Conservation (phyloP, 2,329 filamentous ascomycete species). For the Alternaria triticina region DNA sequence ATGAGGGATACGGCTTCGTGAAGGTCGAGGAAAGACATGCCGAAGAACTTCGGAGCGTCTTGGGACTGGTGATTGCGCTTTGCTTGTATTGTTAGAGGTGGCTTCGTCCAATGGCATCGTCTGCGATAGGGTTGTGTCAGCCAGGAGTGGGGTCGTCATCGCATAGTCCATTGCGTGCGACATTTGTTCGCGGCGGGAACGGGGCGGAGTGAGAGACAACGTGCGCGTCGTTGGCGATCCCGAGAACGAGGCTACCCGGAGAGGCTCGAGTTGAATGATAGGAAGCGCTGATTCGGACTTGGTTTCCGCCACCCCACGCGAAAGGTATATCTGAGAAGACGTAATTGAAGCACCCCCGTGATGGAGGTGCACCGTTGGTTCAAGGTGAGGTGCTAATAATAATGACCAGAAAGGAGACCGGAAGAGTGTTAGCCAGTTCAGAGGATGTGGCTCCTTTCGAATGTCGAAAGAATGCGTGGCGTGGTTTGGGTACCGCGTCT, state of each 20-base stretch:
- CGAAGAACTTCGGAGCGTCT: slow-evolving; percentile 33
- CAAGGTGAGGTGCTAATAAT: neutral
- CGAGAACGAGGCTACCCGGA: slow-evolving; percentile 21
- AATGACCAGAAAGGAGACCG: neutral
- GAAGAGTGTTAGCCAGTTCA: neutral
- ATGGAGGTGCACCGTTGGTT: neutral
- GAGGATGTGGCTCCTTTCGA: neutral
- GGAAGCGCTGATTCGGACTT: slow-evolving; percentile 37
- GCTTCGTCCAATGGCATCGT: neutral
- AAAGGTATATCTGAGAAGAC: slow-evolving; percentile 58
- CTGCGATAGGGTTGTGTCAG: neutral
- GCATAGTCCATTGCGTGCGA: slow-evolving; percentile 7
- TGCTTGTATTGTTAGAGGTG: neutral
- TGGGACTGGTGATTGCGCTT: neutral
- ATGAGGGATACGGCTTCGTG: slow-evolving; percentile 6
- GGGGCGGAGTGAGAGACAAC: slow-evolving; percentile 17
- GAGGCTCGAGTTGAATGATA: slow-evolving; percentile 14
- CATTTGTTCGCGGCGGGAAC: slow-evolving; percentile 9
- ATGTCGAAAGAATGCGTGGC: neutral
- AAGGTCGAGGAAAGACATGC: slow-evolving; percentile 29
- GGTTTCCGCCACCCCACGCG: slow-evolving; percentile 52
- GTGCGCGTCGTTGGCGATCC: slow-evolving; percentile 21
- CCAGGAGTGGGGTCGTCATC: neutral
- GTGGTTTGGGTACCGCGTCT: neutral
- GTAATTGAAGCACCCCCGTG: slow-evolving; percentile 43